Evolutionary conservation across 1,139 yeast species (phyloP).

Genomic region (Hyphopichia fennica): DNA sequence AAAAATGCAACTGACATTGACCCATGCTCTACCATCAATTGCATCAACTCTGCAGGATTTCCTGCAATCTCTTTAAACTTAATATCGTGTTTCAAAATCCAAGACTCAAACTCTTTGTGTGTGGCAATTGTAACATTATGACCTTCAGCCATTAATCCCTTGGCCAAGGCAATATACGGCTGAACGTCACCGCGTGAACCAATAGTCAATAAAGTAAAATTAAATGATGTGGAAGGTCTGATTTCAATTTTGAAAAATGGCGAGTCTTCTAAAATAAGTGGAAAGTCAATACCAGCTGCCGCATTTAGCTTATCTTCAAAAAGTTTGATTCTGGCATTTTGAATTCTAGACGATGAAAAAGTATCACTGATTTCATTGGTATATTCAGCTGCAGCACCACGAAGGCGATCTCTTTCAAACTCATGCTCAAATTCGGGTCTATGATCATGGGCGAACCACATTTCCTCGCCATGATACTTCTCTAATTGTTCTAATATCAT

Average conservation of each 20-base stretch:
- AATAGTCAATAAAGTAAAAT: constrained; percentile 76
- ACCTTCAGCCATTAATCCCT: constrained; percentile 76
- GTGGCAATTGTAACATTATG: constrained; percentile 84
- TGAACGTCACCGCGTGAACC: constrained; percentile 97
- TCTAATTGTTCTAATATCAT: constrained; percentile 55
- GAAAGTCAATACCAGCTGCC: constrained; percentile 64
- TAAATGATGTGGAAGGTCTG: constrained; percentile 52
- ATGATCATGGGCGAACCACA: constrained; percentile 26
- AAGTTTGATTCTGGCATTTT: constrained; percentile 55
- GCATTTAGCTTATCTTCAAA: constrained; percentile 62
- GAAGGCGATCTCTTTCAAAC: constrained; percentile 8
- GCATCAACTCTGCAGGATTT: constrained; percentile 89
- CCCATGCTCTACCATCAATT: constrained; percentile 89
- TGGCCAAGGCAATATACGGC: constrained; percentile 88
- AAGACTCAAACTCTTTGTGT: constrained; percentile 73
- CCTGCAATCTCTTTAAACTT: constrained; percentile 81
- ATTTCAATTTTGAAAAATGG: constrained; percentile 55
- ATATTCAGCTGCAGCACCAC: background rate
- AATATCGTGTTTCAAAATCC: constrained; percentile 70
- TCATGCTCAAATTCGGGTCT: constrained; percentile 16
- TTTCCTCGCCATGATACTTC: constrained; percentile 25
- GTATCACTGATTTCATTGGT: background rate
- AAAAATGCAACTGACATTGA: constrained; percentile 80
- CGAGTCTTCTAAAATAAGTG: constrained; percentile 65
- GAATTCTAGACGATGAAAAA: constrained; percentile 19